Conservation (phyloP, 2,329 filamentous ascomycete species). For the Fusarium agapanthi region DNA sequence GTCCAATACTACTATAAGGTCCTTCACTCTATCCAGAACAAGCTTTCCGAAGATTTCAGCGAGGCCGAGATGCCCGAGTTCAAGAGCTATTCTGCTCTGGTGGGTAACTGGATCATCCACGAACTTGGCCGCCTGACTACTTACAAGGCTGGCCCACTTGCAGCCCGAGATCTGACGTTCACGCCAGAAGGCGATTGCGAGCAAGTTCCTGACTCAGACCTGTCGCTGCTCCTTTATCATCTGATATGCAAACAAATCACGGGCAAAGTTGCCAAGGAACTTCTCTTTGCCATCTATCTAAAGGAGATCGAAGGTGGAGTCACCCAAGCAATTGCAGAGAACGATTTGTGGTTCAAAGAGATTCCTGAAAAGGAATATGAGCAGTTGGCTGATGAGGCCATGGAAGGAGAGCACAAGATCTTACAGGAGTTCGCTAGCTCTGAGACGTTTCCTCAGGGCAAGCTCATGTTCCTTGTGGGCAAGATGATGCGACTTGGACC, state of each 20-base stretch:
- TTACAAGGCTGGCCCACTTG: slow-evolving; percentile 52
- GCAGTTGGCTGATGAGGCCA: slow-evolving; percentile 54
- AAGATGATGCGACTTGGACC: slow-evolving; percentile 65
- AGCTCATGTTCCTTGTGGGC: slow-evolving; percentile 68
- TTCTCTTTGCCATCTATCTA: slow-evolving; percentile 62
- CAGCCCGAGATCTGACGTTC: slow-evolving; percentile 48
- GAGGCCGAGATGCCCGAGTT: slow-evolving; percentile 37
- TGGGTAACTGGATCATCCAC: slow-evolving; percentile 76
- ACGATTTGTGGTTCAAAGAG: slow-evolving; percentile 65
- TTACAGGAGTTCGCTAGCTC: slow-evolving; percentile 56
- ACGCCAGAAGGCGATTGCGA: slow-evolving; percentile 57
- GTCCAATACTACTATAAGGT: slow-evolving; percentile 84
- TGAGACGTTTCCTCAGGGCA: slow-evolving; percentile 62
- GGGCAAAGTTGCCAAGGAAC: slow-evolving; percentile 65
- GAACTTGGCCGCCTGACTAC: slow-evolving; percentile 75
- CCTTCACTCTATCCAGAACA: slow-evolving; percentile 56
- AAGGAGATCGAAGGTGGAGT: slow-evolving; percentile 56
- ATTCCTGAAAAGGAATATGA: slow-evolving; percentile 58
- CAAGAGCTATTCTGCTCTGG: slow-evolving; percentile 55
- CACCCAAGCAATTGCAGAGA: slow-evolving; percentile 54
- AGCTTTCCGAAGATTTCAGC: slow-evolving; percentile 35
- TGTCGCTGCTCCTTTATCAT: slow-evolving; percentile 61
- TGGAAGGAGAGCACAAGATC: slow-evolving; percentile 57
- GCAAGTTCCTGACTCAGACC: slow-evolving; percentile 55
- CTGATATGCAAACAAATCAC: slow-evolving; percentile 61